Evolutionary conservation across 2,329 filamentous ascomycete species (phyloP).

Genomic region (Neobulgaria alba): DNA sequence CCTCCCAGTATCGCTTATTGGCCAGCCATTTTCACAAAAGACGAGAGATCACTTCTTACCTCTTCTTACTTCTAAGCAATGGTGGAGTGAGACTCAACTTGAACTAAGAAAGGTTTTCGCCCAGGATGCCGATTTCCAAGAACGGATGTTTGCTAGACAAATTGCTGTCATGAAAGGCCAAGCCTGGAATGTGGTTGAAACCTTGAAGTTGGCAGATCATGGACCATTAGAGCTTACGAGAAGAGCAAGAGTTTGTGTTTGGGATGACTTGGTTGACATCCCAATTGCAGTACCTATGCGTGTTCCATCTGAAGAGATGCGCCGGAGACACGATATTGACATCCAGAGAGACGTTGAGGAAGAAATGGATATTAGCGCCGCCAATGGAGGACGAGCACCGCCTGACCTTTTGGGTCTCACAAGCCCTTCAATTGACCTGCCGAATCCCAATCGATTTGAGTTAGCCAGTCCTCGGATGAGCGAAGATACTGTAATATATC

Average conservation of each 20-base stretch:
- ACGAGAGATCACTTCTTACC: conserved; percentile 95
- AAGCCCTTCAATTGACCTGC: conserved; percentile 55
- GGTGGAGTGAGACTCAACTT: conserved; percentile 93
- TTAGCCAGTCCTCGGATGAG: conserved; percentile 38
- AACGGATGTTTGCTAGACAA: conserved; percentile 97
- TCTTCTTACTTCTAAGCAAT: conserved; percentile 83
- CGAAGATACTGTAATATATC: conserved; percentile 18
- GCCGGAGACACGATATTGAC: conserved; percentile 49
- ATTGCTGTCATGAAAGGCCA: conserved; percentile 99
- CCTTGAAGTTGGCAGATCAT: conserved; percentile 84
- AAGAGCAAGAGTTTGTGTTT: conserved; percentile 85
- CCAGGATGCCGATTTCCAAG: conserved; percentile 91
- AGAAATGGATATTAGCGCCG: conserved; percentile 84
- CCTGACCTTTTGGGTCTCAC: conserved; percentile 53
- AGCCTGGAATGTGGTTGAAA: conserved; percentile 98
- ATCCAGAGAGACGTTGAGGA: conserved; percentile 49
- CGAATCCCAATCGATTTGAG: conserved; percentile 69
- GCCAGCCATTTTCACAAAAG: conserved; percentile 88
- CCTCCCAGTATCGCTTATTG: conserved; percentile 90
- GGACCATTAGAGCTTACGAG: conserved; percentile 89
- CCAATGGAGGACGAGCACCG: conserved; percentile 46
- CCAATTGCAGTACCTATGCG: conserved; percentile 89
- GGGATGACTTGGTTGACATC: conserved; percentile 95
- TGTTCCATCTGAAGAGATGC: conserved; percentile 75
- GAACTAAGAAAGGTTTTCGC: conserved; percentile 82